Base-by-base conservation (phyloP, 2,329 filamentous ascomycete genomes). In the Coniochaeta pulveracea region DNA sequence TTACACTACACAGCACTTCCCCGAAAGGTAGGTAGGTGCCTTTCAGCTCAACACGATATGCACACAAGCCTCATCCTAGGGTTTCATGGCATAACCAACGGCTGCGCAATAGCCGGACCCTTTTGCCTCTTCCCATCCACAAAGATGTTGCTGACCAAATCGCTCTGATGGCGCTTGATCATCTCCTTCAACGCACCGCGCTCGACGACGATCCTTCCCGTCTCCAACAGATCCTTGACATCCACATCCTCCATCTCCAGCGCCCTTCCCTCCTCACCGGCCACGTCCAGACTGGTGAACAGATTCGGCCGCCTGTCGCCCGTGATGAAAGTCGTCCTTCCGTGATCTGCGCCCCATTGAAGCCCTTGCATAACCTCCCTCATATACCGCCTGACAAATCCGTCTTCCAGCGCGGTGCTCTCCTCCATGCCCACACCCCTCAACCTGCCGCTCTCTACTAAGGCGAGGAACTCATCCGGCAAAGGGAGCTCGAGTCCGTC, bases 171-270 rank as follows among this genome's bases (percentile, higher is more conserved):
- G 43, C 67, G 60, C 51, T 66, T 59, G 48, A 95, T 69, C 52
- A 96, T 75, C 53, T 73, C 69, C 55, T 78, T 70, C 49, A 98
- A 65, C 22, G 89, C 89, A 26, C 64, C 61, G 54, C 81, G 75
- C 70, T 98, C 91, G 48, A 98, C 76, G 39, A 98, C 77, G 39
- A 98, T 64, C 48, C 86, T 76, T 34, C 83, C 82, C 34, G 80
- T 77, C 63, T 91, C 84, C 44, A 98, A 61, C 42, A 98, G 58
- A 55, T 96, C 84, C 71, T 96, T 98, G 41, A 98, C 85, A 58
- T 96, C 91, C 22, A 98, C 85, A 41, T 93, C 81, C n/a, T 69
- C 63, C 38, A 80, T 64, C 37, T 73, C 69, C 45, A 86, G 62
- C 7, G 80, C 79, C 36, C 76, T 72, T 14, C 82, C 85, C 40